A percentile compares a stretch with the other conserved stretches of the same genome.
Evolutionary conservation across 2,329 filamentous ascomycete genomes (phyloP).

Genomic region (Aspergillus arachidicola): DNA sequence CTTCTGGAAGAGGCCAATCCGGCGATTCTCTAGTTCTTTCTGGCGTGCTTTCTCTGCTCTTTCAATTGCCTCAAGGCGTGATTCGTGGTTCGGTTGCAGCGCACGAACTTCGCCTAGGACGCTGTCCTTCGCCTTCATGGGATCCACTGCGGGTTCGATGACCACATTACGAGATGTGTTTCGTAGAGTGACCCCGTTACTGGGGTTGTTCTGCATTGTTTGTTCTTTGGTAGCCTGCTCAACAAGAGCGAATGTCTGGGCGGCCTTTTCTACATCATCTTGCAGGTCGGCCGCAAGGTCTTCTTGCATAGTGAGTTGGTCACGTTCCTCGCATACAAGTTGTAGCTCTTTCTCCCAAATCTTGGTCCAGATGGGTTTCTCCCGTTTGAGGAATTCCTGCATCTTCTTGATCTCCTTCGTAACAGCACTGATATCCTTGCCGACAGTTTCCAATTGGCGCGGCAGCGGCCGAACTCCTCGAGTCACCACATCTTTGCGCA

Average conservation of each 20-base stretch:
- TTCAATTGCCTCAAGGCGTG: conserved; percentile 91
- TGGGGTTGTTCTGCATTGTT: conserved; percentile 64
- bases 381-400: conserved; percentile 85
- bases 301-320: conserved; percentile 94
- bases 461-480: conserved; percentile 90
- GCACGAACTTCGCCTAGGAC: conserved; percentile 92
- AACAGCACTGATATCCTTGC: conserved; percentile 80
- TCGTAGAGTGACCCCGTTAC: conserved; percentile 45
- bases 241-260: conserved; percentile 89
- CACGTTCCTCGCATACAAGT: conserved; percentile 91
- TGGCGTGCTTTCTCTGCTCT: conserved; percentile 90
- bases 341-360: conserved; percentile 99
- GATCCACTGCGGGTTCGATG: conserved; percentile 63
- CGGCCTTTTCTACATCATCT: conserved; percentile 92
- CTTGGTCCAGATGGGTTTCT: conserved; percentile 98
- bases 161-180: conserved; percentile 56
- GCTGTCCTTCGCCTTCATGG: conserved; percentile 81
- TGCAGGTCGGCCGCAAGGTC: conserved; percentile 89
- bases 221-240: conserved; percentile 99
- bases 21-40: conserved; percentile 79
- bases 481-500: conserved; percentile 93
- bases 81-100: conserved; percentile 90
- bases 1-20: conserved; percentile 75
- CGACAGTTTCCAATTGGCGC: conserved; percentile 83
- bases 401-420: conserved; percentile 89